Evolutionary conservation across 176 grass and related monocot species (phyloP).

Genomic region (Avena sativa): DNA sequence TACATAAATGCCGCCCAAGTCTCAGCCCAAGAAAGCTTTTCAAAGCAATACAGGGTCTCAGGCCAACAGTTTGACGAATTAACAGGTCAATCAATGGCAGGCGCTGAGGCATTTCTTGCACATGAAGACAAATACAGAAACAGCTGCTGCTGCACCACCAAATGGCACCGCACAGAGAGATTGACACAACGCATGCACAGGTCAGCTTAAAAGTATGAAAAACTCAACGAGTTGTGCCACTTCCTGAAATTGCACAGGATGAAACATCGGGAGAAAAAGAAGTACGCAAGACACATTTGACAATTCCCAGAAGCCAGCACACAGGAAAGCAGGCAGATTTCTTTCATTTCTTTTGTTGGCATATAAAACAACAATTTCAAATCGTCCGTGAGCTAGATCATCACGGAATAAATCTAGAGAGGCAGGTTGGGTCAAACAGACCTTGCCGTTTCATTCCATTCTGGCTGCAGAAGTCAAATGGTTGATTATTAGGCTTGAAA

Average conservation of each 20-base stretch:
- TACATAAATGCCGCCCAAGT: neutral
- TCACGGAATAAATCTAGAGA: neutral
- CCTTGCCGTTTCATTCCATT: neutral
- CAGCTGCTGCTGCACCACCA: neutral
- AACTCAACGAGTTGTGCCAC: neutral
- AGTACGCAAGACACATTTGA: neutral
- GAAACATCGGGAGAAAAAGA: neutral
- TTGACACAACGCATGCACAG: neutral
- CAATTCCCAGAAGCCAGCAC: neutral
- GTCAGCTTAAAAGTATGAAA: slow-evolving; percentile 1
- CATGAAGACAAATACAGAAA: neutral
- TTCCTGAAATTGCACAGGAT: neutral
- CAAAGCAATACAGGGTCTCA: neutral
- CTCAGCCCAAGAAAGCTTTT: neutral
- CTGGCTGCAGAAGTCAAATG: slow-evolving; percentile 10
- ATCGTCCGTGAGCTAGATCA: neutral
- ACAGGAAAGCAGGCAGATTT: neutral
- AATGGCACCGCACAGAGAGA: neutral
- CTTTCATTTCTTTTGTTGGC: neutral
- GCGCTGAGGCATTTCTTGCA: neutral
- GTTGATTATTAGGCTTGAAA: slow-evolving; percentile 28
- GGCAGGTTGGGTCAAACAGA: neutral
- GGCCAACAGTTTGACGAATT: neutral
- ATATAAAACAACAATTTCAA: neutral
- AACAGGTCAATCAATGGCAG: slow-evolving; percentile 31